These are phyloP conservation scores for Gracilaria gracilis DNA, from an alignment of 23 red algal species.

Conservation along the genomic window DNA sequence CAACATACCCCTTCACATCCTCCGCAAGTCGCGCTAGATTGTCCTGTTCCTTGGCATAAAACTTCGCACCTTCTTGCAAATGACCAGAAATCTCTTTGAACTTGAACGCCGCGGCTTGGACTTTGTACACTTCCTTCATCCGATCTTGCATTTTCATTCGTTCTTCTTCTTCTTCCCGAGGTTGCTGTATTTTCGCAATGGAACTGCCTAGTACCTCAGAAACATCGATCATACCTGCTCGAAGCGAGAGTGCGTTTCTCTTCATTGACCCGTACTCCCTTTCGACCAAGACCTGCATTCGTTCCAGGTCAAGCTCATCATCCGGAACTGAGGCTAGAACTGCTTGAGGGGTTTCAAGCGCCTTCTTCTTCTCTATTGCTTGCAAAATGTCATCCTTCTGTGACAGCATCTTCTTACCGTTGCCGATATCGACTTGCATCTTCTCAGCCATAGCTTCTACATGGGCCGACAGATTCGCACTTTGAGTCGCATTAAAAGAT, in stretches of 20 bases:
- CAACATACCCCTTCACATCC: conserved; percentile 41
- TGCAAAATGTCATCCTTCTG: conserved; percentile 50
- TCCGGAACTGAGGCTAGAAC: conserved; percentile 15
- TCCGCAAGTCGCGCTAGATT: conserved; percentile 22
- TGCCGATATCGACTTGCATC: conserved; percentile 16
- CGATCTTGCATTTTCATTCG: background rate
- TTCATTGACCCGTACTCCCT: conserved; percentile 45
- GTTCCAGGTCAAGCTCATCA: conserved; percentile 45
- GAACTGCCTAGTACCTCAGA: background rate
- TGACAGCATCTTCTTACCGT: conserved; percentile 1
- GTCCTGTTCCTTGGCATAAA: conserved; percentile 61
- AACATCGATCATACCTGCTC: conserved; percentile 15
- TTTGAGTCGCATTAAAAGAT: conserved; percentile 29
- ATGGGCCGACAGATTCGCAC: background rate
- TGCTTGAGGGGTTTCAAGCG: conserved; percentile 21
- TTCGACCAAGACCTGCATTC: conserved; percentile 19
- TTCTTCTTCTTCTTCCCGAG: conserved; percentile 15
- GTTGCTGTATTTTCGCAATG: conserved; percentile 17
- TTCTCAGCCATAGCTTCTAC: conserved; percentile 33
- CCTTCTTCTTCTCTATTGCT: conserved; percentile 51
- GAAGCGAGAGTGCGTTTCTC: background rate
- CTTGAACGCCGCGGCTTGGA: conserved; percentile 53
- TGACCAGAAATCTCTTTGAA: conserved; percentile 63
- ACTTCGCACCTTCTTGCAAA: conserved; percentile 43
- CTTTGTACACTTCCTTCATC: conserved; percentile 61